A percentile compares a stretch with the other conserved stretches of the same genome.
These are phyloP conservation scores for Whalleya microplaca DNA, from an alignment of 2,329 filamentous ascomycete species.

Conservation along the genomic window DNA sequence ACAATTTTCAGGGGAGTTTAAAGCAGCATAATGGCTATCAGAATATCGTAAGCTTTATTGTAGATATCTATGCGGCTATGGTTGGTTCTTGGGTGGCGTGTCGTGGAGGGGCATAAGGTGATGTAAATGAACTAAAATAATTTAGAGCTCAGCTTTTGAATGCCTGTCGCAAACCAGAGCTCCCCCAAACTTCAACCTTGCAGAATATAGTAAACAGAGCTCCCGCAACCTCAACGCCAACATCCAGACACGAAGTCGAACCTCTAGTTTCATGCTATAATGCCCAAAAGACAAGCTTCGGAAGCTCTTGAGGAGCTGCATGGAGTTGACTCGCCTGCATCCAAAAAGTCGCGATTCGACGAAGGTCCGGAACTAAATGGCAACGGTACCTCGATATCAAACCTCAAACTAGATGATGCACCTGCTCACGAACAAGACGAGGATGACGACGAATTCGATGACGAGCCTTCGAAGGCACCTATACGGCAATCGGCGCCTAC, in stretches of 20 bases:
- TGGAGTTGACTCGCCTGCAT: constrained; percentile 59
- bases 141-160: neutral
- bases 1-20: neutral
- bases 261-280: constrained; percentile 16
- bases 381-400: constrained; percentile 33
- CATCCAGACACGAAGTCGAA: neutral
- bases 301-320: constrained; percentile 62
- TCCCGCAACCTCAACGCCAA: neutral
- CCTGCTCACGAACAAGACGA: constrained; percentile 42
- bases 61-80: neutral
- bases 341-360: constrained; percentile 60
- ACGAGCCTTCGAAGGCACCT: constrained; percentile 46
- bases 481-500: constrained; percentile 76
- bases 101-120: neutral
- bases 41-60: neutral
- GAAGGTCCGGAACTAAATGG: constrained; percentile 45
- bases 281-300: constrained; percentile 62
- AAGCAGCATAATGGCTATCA: neutral
- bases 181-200: neutral
- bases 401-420: constrained; percentile 34
- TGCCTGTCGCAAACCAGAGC: neutral
- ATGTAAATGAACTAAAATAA: neutral
- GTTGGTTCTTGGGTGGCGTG: neutral
- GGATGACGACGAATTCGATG: constrained; percentile 46
- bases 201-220: neutral